Evolutionary conservation across 306 rosid genomes (phyloP), one percentile per base, ranked within the genome.

Genomic region (Macrotyloma uniflorum): DNA sequence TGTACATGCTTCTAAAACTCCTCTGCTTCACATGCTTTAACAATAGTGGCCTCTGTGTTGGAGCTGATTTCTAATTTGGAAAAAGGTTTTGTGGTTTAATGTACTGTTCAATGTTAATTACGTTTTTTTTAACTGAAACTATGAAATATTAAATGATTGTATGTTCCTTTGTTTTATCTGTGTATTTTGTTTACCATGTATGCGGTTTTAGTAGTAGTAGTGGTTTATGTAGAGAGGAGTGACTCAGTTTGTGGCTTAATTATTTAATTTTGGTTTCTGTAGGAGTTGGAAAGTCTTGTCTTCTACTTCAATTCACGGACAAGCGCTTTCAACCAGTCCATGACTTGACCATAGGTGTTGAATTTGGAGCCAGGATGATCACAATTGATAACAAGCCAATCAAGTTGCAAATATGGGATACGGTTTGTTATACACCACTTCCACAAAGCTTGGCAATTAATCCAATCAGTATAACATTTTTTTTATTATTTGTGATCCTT

Each of bases 281-380:
- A 95, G 99, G 99, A 15, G 99, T 95, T 47, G 99, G 99, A 13
- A 95, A 93, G 86, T 95, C 99, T 26, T 95, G 99, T 70, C 97
- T 95, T 81, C 88, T 95, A 79, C 98, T 95, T 71, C 99, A 95
- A 62, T 95, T 95, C 82, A 95, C 99, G 14, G 98, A 95, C 85
- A 95, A 93, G 89, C 88, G 99, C 26, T 95, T 95, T 83, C 99
- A 95, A 84, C 98, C 99, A 0, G 99, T 95, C 35, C 99, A 93
- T 78, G 98, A 95, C 81, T 87, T 95, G 79, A 95, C 99, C 15
- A 95, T 95, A 10, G 99, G 99, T 85, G 99, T 95, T 43, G 99
- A 95, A 83, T 95, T 95, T 32, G 99, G 99, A 26, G 99, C 99
- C 36, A 81, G 98, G 89, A 95, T 95, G 99, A 92, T 95, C 84